Evolutionary conservation across 2,329 filamentous ascomycete species (phyloP).

Genomic region (Rhinocladiella mackenziei): DNA sequence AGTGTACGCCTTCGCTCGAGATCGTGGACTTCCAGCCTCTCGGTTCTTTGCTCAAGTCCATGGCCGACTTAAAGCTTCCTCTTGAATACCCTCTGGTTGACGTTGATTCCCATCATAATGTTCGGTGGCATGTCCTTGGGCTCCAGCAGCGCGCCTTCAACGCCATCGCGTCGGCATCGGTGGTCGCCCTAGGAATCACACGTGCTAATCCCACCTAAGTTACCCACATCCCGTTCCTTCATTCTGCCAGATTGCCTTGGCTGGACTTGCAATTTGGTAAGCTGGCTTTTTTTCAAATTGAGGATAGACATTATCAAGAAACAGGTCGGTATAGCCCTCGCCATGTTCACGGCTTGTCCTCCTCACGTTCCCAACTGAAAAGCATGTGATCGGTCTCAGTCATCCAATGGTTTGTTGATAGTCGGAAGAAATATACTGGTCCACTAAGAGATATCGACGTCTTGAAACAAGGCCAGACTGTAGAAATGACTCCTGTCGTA

Average conservation of each 20-base stretch:
- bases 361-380: slow-evolving; percentile 67
- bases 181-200: slow-evolving; percentile 66
- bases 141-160: slow-evolving; percentile 64
- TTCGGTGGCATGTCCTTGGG: slow-evolving; percentile 69
- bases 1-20: slow-evolving; percentile 64
- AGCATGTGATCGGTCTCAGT: slow-evolving; percentile 60
- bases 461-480: slow-evolving; percentile 30
- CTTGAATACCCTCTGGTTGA: slow-evolving; percentile 62
- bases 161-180: slow-evolving; percentile 65
- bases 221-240: slow-evolving; percentile 59
- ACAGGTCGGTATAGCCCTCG: slow-evolving; percentile 58
- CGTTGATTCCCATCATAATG: slow-evolving; percentile 58
- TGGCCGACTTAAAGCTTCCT: slow-evolving; percentile 57
- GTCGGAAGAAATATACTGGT: slow-evolving; percentile 57
- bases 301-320: slow-evolving; percentile 13
- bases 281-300: slow-evolving; percentile 14
- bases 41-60: slow-evolving; percentile 57
- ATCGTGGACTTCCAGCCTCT: slow-evolving; percentile 54
- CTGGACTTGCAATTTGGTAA: slow-evolving; percentile 57
- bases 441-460: slow-evolving; percentile 45
- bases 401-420: slow-evolving; percentile 58
- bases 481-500: slow-evolving; percentile 20
- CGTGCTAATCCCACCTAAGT: slow-evolving; percentile 71
- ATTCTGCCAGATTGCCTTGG: slow-evolving; percentile 52
- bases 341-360: slow-evolving; percentile 68